phyloP scores from a whole-genome alignment of 352 stramenopile species.

The Phytophthora rubi region DNA sequence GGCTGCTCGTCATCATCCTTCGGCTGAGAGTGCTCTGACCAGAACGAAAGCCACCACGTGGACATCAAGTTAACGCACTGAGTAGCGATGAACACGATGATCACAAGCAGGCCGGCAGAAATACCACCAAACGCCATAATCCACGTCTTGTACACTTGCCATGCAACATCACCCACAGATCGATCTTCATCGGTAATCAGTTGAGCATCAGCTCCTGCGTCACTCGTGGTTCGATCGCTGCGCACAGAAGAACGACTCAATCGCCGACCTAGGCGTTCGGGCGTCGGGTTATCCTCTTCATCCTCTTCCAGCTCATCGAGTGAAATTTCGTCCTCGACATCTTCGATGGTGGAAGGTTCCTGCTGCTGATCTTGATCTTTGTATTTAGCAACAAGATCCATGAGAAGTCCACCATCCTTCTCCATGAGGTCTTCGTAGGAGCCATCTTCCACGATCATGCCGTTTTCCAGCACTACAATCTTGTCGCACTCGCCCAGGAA shows the following conservation, averaged over 20 bases:
- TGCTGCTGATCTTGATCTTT: slow-evolving; percentile 58
- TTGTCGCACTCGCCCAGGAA: slow-evolving; percentile 68
- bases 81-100: slow-evolving; percentile 52
- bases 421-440: slow-evolving; percentile 80
- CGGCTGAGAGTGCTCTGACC: slow-evolving; percentile 42
- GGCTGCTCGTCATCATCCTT: slow-evolving; percentile 17
- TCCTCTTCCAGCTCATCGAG: slow-evolving; percentile 53
- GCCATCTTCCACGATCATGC: slow-evolving; percentile 67
- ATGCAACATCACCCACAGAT: slow-evolving; percentile 62
- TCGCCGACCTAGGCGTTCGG: slow-evolving; percentile 38
- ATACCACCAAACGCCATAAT: slow-evolving; percentile 71
- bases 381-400: slow-evolving; percentile 65
- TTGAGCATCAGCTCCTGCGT: slow-evolving; percentile 36
- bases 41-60: slow-evolving; percentile 67
- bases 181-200: slow-evolving; percentile 79
- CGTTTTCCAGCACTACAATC: slow-evolving; percentile 65
- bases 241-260: slow-evolving; percentile 59
- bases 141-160: slow-evolving; percentile 73
- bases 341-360: slow-evolving; percentile 47
- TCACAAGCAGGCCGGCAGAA: slow-evolving; percentile 46
- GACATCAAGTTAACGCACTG: slow-evolving; percentile 66
- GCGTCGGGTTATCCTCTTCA: slow-evolving; percentile 46
- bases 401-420: slow-evolving; percentile 66
- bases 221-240: slow-evolving; percentile 55
- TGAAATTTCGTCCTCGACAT: slow-evolving; percentile 39